Conservation (phyloP, 805 yeast species). For the Yarrowia bubula region DNA sequence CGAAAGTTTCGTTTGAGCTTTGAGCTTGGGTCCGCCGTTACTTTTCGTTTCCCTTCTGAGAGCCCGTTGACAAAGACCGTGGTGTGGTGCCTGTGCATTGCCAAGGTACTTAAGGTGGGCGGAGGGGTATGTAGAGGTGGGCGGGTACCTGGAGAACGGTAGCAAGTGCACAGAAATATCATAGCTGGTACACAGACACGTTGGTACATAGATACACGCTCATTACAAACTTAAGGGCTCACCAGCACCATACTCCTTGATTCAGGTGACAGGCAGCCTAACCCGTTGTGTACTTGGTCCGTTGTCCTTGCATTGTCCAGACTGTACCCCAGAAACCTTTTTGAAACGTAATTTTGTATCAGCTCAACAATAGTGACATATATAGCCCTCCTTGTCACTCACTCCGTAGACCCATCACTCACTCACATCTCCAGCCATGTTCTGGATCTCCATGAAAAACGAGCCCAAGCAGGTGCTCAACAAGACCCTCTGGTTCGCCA, state of each 20-base stretch:
- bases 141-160: too few relatives aligned
- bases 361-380: not conserved
- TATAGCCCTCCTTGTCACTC: not conserved
- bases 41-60: too few relatives aligned
- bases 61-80: too few relatives aligned
- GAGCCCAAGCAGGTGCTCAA: conserved; percentile 36
- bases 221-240: too few relatives aligned
- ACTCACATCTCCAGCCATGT: not conserved
- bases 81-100: not conserved
- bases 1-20: too few relatives aligned
- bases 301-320: too few relatives aligned
- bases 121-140: conserved; percentile 20
- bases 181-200: too few relatives aligned
- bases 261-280: too few relatives aligned
- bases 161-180: too few relatives aligned
- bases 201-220: too few relatives aligned
- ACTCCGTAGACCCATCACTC: not conserved
- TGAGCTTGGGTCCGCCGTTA: too few relatives aligned
- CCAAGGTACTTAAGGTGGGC: conserved; percentile 15
- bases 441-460: conserved; percentile 19
- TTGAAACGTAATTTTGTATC: not conserved
- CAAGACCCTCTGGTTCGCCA: conserved; percentile 46
- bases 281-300: not conserved
- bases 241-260: too few relatives aligned
- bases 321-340: not conserved